A percentile compares a stretch with the other conserved stretches of the same genome.
phyloP scores from a whole-genome alignment of 345 rosid species.

The Citropsis articulata region DNA sequence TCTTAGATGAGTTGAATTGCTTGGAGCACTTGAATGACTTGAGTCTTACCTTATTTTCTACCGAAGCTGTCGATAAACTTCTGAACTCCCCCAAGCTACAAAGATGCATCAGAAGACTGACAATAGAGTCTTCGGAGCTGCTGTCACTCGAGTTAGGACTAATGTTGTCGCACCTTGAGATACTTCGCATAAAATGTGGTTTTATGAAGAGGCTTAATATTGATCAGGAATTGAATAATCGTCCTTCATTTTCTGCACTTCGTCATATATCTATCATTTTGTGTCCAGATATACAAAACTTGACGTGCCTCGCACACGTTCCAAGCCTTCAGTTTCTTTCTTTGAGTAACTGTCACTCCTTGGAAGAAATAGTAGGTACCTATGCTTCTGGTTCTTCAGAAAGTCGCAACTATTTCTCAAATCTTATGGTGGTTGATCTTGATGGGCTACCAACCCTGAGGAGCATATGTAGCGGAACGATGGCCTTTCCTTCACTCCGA shows the following conservation, averaged over 20 bases:
- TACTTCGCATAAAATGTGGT: background rate
- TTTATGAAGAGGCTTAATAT: background rate
- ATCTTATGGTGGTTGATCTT: background rate
- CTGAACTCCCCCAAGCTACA: background rate
- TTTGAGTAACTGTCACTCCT: background rate
- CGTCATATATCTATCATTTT: background rate
- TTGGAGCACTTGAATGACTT: background rate
- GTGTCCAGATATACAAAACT: background rate
- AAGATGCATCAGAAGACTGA: background rate
- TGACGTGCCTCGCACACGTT: background rate
- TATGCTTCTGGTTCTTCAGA: background rate
- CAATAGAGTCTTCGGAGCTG: background rate
- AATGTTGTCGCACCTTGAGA: background rate
- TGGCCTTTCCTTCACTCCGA: background rate
- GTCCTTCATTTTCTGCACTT: background rate
- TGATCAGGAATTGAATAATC: background rate
- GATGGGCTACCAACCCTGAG: background rate
- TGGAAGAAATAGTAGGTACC: background rate
- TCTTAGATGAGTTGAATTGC: background rate
- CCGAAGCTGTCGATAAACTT: background rate
- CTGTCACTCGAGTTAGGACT: background rate
- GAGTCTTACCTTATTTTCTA: background rate
- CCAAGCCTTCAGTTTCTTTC: background rate
- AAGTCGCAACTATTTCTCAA: background rate
- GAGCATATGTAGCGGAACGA: background rate